These are phyloP conservation scores for Mycena crocata DNA, from an alignment of 768 basidiomycete genomes.

Conservation along the genomic window DNA sequence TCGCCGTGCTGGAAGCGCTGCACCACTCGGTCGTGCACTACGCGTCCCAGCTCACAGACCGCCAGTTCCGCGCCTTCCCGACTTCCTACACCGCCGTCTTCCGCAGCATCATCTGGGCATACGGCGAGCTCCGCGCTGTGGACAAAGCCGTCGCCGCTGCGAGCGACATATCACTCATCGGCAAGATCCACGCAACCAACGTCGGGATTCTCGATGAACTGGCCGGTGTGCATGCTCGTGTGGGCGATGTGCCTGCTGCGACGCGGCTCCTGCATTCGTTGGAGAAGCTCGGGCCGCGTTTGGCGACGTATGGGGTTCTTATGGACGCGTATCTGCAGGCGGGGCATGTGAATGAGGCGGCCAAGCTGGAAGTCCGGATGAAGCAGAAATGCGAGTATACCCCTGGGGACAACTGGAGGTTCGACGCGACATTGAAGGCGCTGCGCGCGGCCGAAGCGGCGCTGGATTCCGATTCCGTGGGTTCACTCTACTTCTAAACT, in stretches of 20 bases:
- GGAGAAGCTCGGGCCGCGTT: slow-evolving; percentile 17
- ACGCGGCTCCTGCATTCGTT: slow-evolving; percentile 12
- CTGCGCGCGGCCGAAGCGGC: slow-evolving; percentile 15
- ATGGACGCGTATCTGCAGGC: slow-evolving; percentile 29
- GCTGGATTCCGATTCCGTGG: neutral
- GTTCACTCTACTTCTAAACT: neutral
- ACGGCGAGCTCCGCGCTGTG: slow-evolving; percentile 12
- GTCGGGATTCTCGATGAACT: slow-evolving; percentile 25
- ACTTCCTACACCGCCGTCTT: slow-evolving; percentile 31
- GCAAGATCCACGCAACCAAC: slow-evolving; percentile 2
- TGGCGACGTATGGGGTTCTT: slow-evolving; percentile 28
- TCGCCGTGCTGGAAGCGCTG: slow-evolving; percentile 4
- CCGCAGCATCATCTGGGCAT: slow-evolving; percentile 28
- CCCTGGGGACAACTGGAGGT: slow-evolving; percentile 25
- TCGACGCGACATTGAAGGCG: slow-evolving; percentile 22
- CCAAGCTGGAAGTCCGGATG: slow-evolving; percentile 25
- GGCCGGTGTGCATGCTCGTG: slow-evolving; percentile 21
- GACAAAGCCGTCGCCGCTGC: slow-evolving; percentile 16
- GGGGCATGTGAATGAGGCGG: slow-evolving; percentile 14
- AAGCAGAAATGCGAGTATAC: slow-evolving; percentile 18
- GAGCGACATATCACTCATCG: slow-evolving; percentile 19
- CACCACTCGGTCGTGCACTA: slow-evolving; percentile 26
- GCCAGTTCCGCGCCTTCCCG: slow-evolving; percentile 28
- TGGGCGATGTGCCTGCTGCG: slow-evolving; percentile 18
- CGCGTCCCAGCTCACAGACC: slow-evolving; percentile 12